Evolutionary conservation across 192 early-diverging fungal species (phyloP).

Genomic region (Haplosporangium gracile): DNA sequence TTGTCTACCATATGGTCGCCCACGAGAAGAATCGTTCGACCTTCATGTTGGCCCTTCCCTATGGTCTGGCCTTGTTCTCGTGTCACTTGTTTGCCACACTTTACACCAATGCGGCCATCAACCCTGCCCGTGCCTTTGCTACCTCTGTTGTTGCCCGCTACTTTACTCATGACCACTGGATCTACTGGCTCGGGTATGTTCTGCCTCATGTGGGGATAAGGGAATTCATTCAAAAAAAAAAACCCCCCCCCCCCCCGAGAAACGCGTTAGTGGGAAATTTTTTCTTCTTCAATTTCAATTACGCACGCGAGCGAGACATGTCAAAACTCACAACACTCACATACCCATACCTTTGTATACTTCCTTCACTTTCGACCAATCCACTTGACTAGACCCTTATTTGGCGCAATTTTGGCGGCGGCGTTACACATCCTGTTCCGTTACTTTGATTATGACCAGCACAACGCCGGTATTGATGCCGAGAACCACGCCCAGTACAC

Average conservation of each 20-base stretch:
- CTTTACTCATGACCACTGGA: slow-evolving; percentile 67
- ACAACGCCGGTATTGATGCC: slow-evolving; percentile 37
- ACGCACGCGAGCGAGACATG: background rate
- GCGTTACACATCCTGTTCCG: slow-evolving; percentile 45
- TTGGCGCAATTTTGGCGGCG: slow-evolving; percentile 35
- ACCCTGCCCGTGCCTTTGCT: slow-evolving; percentile 79
- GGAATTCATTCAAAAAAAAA: background rate
- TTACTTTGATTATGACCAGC: slow-evolving; percentile 36
- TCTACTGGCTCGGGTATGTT: slow-evolving; percentile 71
- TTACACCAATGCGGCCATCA: slow-evolving; percentile 68
- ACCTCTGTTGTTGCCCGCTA: slow-evolving; percentile 65
- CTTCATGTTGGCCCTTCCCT: slow-evolving; percentile 44
- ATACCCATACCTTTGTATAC: background rate
- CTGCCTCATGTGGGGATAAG: background rate
- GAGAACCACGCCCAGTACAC: slow-evolving; percentile 32
- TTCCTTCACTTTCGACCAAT: too few species aligned
- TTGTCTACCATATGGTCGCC: slow-evolving; percentile 46
- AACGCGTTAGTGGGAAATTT: background rate
- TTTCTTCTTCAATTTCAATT: background rate
- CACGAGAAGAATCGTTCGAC: slow-evolving; percentile 53
- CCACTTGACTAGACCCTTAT: slow-evolving; percentile 16
- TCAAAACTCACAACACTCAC: background rate
- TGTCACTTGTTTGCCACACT: slow-evolving; percentile 43
- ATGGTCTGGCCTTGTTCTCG: slow-evolving; percentile 30
- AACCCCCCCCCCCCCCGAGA: too few species aligned